These are phyloP conservation scores for Panaeolus papilionaceus DNA, from an alignment of 768 basidiomycete species.

Conservation along the genomic window DNA sequence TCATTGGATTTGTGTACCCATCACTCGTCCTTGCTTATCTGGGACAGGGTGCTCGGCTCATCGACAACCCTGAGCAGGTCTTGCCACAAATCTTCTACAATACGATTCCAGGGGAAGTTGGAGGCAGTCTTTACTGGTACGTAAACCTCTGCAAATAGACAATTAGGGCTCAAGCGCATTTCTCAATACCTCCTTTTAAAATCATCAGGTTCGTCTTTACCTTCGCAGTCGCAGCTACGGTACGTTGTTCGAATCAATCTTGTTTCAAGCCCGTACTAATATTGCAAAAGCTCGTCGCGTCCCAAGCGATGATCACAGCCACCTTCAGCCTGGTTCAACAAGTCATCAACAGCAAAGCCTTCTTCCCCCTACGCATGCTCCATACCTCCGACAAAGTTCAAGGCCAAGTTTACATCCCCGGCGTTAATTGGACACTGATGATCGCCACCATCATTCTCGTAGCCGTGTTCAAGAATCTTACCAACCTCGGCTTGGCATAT, in stretches of 20 bases:
- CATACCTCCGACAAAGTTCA: constrained; percentile 66
- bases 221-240: constrained; percentile 70
- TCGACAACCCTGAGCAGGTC: constrained; percentile 54
- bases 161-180: no score
- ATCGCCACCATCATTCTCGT: constrained; percentile 59
- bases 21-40: constrained; percentile 69
- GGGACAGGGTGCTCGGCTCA: constrained; percentile 71
- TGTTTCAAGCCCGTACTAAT: constrained; percentile 2
- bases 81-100: constrained; percentile 66
- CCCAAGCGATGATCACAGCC: constrained; percentile 74
- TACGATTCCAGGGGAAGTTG: constrained; percentile 62
- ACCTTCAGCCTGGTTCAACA: constrained; percentile 70
- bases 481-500: constrained; percentile 63
- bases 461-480: constrained; percentile 59
- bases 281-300: constrained; percentile 56
- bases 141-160: background rate
- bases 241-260: constrained; percentile 33
- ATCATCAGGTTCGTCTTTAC: constrained; percentile 59
- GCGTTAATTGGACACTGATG: constrained; percentile 65
- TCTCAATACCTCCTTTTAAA: background rate
- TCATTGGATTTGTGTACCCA: constrained; percentile 60
- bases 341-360: constrained; percentile 63
- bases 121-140: constrained; percentile 66
- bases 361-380: constrained; percentile 62
- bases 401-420: constrained; percentile 73